Evolutionary conservation across 1,284 basidiomycete genomes (phyloP).

Genomic region (Salmacisia buchloeana): DNA sequence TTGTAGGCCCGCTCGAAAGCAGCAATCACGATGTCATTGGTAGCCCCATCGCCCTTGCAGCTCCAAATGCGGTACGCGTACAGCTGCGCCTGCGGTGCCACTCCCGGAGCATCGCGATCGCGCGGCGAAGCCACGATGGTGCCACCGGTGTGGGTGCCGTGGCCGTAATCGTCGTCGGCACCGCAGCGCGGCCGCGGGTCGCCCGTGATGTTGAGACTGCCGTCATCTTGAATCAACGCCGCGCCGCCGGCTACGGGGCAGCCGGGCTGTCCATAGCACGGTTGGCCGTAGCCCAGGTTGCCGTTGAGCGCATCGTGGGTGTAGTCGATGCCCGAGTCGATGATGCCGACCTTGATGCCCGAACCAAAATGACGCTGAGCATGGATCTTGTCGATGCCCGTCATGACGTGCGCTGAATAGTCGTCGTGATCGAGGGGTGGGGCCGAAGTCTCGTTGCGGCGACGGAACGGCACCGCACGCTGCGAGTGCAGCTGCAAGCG

Average conservation of each 20-base stretch:
- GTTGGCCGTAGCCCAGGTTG: constrained; percentile 43
- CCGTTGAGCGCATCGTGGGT: constrained; percentile 61
- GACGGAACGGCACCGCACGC: not conserved
- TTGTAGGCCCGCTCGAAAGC: constrained; percentile 40
- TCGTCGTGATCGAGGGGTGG: constrained; percentile 18
- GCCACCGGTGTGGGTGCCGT: constrained; percentile 61
- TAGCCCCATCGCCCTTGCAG: constrained; percentile 47
- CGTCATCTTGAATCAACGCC: constrained; percentile 30
- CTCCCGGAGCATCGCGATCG: constrained; percentile 43
- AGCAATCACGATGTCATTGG: constrained; percentile 51
- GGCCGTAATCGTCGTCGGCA: constrained; percentile 50
- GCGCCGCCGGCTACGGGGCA: constrained; percentile 28
- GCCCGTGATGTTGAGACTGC: constrained; percentile 43
- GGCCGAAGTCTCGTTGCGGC: not conserved
- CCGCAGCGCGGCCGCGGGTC: constrained; percentile 48
- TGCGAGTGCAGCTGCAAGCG: not conserved
- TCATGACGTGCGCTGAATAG: constrained; percentile 32
- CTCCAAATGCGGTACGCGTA: constrained; percentile 53
- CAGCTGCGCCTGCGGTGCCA: constrained; percentile 25
- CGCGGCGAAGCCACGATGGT: constrained; percentile 61
- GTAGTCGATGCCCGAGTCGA: constrained; percentile 58
- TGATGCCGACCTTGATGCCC: constrained; percentile 58
- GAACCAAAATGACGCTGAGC: constrained; percentile 56
- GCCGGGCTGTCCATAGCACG: constrained; percentile 28
- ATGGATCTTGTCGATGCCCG: constrained; percentile 57